phyloP scores from a whole-genome alignment of 345 rosid genomes.

The Aegle marmelos region DNA sequence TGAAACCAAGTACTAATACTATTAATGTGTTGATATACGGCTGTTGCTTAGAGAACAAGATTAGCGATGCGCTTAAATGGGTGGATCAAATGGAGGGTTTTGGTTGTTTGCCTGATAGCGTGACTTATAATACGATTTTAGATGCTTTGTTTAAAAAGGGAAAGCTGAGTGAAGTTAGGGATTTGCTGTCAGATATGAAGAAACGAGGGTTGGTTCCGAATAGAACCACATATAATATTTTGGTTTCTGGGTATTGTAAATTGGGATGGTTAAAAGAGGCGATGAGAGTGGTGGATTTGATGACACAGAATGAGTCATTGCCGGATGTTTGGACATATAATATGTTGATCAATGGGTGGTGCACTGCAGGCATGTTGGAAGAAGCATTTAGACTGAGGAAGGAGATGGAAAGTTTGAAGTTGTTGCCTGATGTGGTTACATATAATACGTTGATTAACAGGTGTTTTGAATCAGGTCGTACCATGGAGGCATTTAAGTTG shows the following conservation, averaged over 20 bases:
- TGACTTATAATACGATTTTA: constrained; percentile 69
- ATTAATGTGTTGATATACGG: constrained; percentile 72
- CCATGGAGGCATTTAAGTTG: constrained; percentile 49
- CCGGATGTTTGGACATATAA: constrained; percentile 75
- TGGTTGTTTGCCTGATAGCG: constrained; percentile 56
- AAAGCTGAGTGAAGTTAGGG: constrained; percentile 60
- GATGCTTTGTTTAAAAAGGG: constrained; percentile 74
- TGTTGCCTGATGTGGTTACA: constrained; percentile 74
- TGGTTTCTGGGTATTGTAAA: constrained; percentile 71
- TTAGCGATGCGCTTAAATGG: constrained; percentile 46
- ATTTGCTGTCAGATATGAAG: constrained; percentile 69
- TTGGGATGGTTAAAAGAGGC: constrained; percentile 79
- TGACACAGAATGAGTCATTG: constrained; percentile 48
- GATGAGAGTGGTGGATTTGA: constrained; percentile 55
- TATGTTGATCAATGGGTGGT: constrained; percentile 60
- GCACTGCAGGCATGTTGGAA: constrained; percentile 48
- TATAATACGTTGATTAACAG: constrained; percentile 79
- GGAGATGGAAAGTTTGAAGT: constrained; percentile 64
- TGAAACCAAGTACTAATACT: constrained; percentile 43
- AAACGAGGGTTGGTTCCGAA: constrained; percentile 54
- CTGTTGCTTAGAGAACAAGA: constrained; percentile 61
- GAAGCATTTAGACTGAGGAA: constrained; percentile 59
- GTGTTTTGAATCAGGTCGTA: constrained; percentile 48
- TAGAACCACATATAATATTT: constrained; percentile 53
- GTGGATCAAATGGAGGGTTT: constrained; percentile 55